Base-by-base conservation (phyloP, 2,329 filamentous ascomycete genomes). In the Verticillium klebahnii region DNA sequence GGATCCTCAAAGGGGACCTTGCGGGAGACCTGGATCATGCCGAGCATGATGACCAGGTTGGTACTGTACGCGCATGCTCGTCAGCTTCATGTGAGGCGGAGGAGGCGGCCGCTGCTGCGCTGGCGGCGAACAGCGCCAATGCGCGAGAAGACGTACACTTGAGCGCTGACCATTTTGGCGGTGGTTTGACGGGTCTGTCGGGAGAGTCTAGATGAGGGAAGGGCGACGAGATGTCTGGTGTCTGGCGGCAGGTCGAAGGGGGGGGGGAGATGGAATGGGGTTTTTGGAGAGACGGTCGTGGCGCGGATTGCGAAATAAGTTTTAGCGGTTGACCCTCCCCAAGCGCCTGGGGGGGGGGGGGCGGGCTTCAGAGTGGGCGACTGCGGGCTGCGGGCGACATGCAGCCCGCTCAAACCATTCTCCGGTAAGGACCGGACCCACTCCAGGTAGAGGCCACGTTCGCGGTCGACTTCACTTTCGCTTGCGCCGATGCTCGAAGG, bases 1-100 rank as follows among this genome's bases (percentile, higher is more conserved):
- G 85, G 92, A 73, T 98, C 89, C 34, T 98, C 94, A 72, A 98
- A 97, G 57, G 93, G 92, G 65, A 99, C 88, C 79, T 89, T 92
- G 86, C 98, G 98, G 70, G 93, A 91, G 65, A 96, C 90, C 85
- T 97, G 94, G 92, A 98, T 97, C 90, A 97, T 96, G 75, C 91
- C 91, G 70, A 97, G 87, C 81, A 96, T 93, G 88, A 97, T 93
- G 82, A 92, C 83, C 77, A 97, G 85, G 85, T 97, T 97, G 77
- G 91, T 92, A 72, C 93, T 96, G 77, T 69, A 66, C 60, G 65
- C 65, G 23, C 19, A 40, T 19, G 52, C 36, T 61, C 29, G 67
- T 75, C 62, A 74, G 73, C 61, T 66, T 57, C 31, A 25, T 25
- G 12, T 8, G 2, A 29, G 57, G 25, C 32, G 19, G n/a, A 37